These are phyloP conservation scores for Blastocystis sp. DNA, from an alignment of 352 stramenopile species.

Conservation along the genomic window DNA sequence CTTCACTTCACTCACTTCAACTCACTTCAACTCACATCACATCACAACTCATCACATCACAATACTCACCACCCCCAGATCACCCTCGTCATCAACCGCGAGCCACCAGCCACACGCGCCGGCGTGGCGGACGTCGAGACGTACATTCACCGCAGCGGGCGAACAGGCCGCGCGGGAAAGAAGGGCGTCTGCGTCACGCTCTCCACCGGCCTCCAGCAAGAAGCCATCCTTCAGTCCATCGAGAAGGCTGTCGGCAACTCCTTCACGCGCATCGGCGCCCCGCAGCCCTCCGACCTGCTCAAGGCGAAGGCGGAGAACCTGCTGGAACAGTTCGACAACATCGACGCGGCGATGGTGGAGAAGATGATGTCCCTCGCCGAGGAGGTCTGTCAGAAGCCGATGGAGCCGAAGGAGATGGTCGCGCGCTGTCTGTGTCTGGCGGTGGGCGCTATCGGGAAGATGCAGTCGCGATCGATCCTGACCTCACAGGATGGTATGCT, in stretches of 20 bases:
- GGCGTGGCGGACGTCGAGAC: conserved; percentile 92
- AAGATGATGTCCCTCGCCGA: conserved; percentile 74
- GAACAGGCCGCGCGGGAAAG: conserved; percentile 91
- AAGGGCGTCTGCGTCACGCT: conserved; percentile 96
- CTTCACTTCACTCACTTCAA: conserved; percentile 69
- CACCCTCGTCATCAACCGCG: conserved; percentile 98
- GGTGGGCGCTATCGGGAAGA: conserved; percentile 78
- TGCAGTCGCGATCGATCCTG: conserved; percentile 81
- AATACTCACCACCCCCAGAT: conserved; percentile 77
- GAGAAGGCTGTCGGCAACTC: conserved; percentile 86
- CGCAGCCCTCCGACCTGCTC: conserved; percentile 86
- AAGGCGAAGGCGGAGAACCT: conserved; percentile 84
- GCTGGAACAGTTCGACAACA: conserved; percentile 83
- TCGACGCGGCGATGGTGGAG: conserved; percentile 81
- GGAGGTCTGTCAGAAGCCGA: conserved; percentile 80
- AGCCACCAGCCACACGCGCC: conserved; percentile 91
- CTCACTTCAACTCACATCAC: neutral
- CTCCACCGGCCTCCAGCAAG: conserved; percentile 84
- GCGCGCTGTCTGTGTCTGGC: conserved; percentile 75
- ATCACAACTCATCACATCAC: neutral
- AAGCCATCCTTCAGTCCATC: conserved; percentile 82
- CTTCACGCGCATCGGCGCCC: conserved; percentile 86
- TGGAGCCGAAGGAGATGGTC: conserved; percentile 75
- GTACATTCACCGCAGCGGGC: conserved; percentile 96
- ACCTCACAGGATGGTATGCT: conserved; percentile 80